phyloP scores from a whole-genome alignment of 345 rosid species.

The Clarkia xantiana region DNA sequence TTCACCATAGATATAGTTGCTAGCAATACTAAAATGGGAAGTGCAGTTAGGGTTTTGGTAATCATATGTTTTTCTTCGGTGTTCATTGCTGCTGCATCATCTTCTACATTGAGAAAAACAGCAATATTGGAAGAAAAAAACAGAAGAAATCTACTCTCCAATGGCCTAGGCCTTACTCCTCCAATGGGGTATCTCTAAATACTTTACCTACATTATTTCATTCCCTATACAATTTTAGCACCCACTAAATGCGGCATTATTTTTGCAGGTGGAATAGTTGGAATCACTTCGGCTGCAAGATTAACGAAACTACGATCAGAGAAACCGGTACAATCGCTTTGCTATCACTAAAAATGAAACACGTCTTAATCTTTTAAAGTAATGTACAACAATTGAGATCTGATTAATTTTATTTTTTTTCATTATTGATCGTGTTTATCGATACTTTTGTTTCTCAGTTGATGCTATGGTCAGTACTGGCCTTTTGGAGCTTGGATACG shows the following conservation, averaged over 20 bases:
- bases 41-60: neutral
- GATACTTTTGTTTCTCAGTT: slow-evolving; percentile 27
- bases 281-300: slow-evolving; percentile 68
- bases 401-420: neutral
- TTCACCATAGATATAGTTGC: too few relatives aligned
- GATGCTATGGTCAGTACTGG: slow-evolving; percentile 76
- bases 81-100: neutral
- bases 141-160: slow-evolving; percentile 36
- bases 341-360: neutral
- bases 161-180: slow-evolving; percentile 64
- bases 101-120: neutral
- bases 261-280: slow-evolving; percentile 85
- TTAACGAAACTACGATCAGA: slow-evolving; percentile 50
- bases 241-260: neutral
- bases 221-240: neutral
- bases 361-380: neutral
- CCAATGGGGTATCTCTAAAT: slow-evolving; percentile 48
- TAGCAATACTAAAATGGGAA: neutral
- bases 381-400: too few relatives aligned
- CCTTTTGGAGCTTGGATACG: slow-evolving; percentile 63
- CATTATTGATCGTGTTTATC: neutral
- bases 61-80: neutral
- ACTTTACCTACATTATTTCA: too few relatives aligned
- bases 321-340: slow-evolving; percentile 38
- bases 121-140: slow-evolving; percentile 7